Base-by-base conservation (phyloP, 345 rosid genomes). In the Hypericum perforatum region DNA sequence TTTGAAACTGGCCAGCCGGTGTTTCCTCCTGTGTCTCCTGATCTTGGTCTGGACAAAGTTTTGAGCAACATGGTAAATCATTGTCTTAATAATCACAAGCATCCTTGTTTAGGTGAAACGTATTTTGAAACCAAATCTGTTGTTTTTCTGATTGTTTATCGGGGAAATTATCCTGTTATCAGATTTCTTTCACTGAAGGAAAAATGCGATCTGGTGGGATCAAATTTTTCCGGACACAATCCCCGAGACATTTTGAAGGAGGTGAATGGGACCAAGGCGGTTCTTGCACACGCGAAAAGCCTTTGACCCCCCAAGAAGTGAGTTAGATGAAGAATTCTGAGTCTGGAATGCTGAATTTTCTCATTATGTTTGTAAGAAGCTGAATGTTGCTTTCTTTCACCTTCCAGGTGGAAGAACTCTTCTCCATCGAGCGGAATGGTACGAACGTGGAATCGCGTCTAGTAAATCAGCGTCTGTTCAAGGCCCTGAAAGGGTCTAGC, bases 201-300 rank as follows among this genome's bases (percentile, higher is more conserved):
- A 74, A 63, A 50, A 68, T 70, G 63, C 75, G 56, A 53, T 71
- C 69, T 0, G 73, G 75, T 11, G 68, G 77, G 3, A 73, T 85
- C 43, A 77, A 70, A 50, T 60, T 85, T 72, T 87, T 88, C 56
- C 74, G 90, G 29, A 76, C 95, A 6, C 94, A 83, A 68, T 88
- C 96, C 42, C 95, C 98, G 0, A 74, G 98, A 64, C 98, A 91
- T 75, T 91, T 91, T 69, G 98, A 92, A 76, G 90, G 98, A 62
- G 98, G 98, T 64, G 94, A 92, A 41, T 92, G 98, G 96, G 72
- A 85, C 79, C 88, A 85, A 63, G 96, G 96, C 52, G 96, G 98
- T 73, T 82, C 88, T 65, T 92, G 98, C 63, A 70, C 68, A 13
- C 81, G 74, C 7, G 54, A 38, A 9, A 65, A 72, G 54, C 95